phyloP scores from a whole-genome alignment of 805 yeast genomes.

The Henningerozyma blattae region DNA sequence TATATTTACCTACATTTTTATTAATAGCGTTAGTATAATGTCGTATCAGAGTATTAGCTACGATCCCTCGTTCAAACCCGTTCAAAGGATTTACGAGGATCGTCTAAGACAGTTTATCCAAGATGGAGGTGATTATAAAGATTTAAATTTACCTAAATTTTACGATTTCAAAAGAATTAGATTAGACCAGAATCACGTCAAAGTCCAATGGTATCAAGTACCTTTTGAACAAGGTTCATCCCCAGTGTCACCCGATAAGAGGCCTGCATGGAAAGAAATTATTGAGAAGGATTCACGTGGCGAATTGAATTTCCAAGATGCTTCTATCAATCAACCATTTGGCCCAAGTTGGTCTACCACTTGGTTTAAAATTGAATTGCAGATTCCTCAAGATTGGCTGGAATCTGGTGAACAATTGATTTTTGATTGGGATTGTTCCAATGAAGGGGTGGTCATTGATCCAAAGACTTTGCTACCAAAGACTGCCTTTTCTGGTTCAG shows the following conservation, averaged over 20 bases:
- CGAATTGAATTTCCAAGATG: constrained; percentile 35
- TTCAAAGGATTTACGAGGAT: constrained; percentile 43
- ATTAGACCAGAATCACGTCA: constrained; percentile 34
- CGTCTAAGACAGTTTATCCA: constrained; percentile 50
- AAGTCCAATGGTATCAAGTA: constrained; percentile 58
- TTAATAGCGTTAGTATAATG: constrained; percentile 5
- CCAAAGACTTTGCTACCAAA: constrained; percentile 46
- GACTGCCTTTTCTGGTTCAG: constrained; percentile 83
- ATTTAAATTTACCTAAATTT: constrained; percentile 70
- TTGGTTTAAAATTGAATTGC: constrained; percentile 68
- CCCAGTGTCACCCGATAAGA: constrained; percentile 25
- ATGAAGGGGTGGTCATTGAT: constrained; percentile 75
- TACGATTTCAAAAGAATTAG: constrained; percentile 48
- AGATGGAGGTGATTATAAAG: constrained; percentile 64
- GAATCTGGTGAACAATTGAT: constrained; percentile 39
- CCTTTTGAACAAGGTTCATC: constrained; percentile 40
- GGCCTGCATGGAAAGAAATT: constrained; percentile 24
- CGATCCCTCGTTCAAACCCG: constrained; percentile 53
- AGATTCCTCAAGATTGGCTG: constrained; percentile 45
- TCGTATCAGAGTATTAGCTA: constrained; percentile 18
- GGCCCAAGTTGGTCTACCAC: constrained; percentile 98
- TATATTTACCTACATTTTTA: too few species aligned
- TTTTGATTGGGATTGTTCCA: constrained; percentile 75
- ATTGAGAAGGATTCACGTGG: constrained; percentile 15
- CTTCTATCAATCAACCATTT: constrained; percentile 60